These are phyloP conservation scores for Claviceps sp. DNA, from an alignment of 2,329 filamentous ascomycete genomes.

Conservation along the genomic window DNA sequence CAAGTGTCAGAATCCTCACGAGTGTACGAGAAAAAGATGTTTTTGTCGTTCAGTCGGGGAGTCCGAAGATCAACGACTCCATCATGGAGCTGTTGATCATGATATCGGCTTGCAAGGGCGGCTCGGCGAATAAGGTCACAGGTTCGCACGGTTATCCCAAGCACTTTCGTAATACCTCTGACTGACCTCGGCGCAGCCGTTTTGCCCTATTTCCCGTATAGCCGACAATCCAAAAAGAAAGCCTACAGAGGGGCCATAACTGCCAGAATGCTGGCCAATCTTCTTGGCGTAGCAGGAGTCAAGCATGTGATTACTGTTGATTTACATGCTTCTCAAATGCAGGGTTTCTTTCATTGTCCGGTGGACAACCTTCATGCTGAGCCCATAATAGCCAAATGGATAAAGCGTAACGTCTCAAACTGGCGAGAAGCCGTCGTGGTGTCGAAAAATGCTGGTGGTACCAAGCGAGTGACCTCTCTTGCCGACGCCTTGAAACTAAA, in stretches of 20 bases:
- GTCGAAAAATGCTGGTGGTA: constrained; percentile 95
- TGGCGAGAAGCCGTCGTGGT: constrained; percentile 93
- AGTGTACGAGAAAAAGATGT: constrained; percentile 95
- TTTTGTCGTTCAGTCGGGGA: constrained; percentile 96
- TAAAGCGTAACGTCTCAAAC: constrained; percentile 70
- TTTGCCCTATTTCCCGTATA: constrained; percentile 96
- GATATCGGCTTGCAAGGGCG: constrained; percentile 97
- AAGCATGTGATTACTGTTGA: constrained; percentile 97
- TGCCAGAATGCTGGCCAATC: constrained; percentile 90
- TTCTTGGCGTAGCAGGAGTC: constrained; percentile 84
- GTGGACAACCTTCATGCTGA: constrained; percentile 97
- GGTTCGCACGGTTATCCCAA: constrained; percentile 41
- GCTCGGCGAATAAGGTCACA: constrained; percentile 91
- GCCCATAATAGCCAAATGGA: constrained; percentile 90
- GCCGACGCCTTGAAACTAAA: constrained; percentile 94
- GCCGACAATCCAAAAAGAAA: constrained; percentile 98
- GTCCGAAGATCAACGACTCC: constrained; percentile 91
- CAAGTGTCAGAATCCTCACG: constrained; percentile 54
- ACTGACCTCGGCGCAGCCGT: constrained; percentile 44
- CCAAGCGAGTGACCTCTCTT: constrained; percentile 89
- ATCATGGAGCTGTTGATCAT: constrained; percentile 99
- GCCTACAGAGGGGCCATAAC: constrained; percentile 92
- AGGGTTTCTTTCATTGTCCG: constrained; percentile 95
- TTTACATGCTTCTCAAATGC: constrained; percentile 95
- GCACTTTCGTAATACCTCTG: background rate